phyloP scores from a whole-genome alignment of 371 early-diverging fungal genomes.

The Rhizomucor miehei region DNA sequence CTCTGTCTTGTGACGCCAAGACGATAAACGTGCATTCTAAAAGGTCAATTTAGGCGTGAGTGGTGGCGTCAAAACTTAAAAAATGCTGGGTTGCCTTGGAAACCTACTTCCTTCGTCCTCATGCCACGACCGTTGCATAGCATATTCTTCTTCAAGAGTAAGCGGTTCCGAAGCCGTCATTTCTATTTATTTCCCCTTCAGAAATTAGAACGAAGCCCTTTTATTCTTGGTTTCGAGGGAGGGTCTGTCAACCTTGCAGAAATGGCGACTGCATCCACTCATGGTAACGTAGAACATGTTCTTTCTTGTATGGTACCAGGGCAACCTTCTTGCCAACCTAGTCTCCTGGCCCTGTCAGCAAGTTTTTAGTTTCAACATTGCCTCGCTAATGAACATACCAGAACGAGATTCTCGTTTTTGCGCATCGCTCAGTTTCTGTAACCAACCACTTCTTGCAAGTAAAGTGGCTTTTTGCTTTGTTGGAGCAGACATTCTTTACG shows the following conservation, averaged over 20 bases:
- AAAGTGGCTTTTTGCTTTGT: too few relatives aligned
- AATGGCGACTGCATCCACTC: constrained; percentile 93
- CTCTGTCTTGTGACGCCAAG: constrained; percentile 29
- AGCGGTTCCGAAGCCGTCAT: constrained; percentile 95
- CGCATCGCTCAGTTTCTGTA: too few relatives aligned
- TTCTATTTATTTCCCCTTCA: constrained; percentile 44
- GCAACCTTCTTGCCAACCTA: constrained; percentile 67
- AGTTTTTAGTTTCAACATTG: constrained; percentile 5
- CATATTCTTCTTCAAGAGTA: constrained; percentile 88
- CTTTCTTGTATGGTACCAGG: constrained; percentile 82
- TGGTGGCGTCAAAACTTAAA: too few relatives aligned
- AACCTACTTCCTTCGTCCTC: constrained; percentile 74
- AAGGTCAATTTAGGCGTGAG: too few relatives aligned
- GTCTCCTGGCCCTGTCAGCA: constrained; percentile 11
- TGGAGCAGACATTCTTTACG: too few relatives aligned
- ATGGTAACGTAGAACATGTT: constrained; percentile 88
- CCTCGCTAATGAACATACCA: constrained; percentile 25
- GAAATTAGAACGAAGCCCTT: background rate
- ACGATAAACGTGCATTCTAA: constrained; percentile 75
- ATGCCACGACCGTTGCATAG: constrained; percentile 90
- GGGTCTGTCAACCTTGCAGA: constrained; percentile 55
- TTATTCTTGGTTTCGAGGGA: background rate
- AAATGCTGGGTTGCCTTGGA: background rate
- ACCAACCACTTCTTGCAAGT: too few relatives aligned
- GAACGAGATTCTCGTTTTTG: constrained; percentile 31